These are phyloP conservation scores for Centaurea solstitialis DNA, from an alignment of 129 eudicot genomes.

Conservation along the genomic window DNA sequence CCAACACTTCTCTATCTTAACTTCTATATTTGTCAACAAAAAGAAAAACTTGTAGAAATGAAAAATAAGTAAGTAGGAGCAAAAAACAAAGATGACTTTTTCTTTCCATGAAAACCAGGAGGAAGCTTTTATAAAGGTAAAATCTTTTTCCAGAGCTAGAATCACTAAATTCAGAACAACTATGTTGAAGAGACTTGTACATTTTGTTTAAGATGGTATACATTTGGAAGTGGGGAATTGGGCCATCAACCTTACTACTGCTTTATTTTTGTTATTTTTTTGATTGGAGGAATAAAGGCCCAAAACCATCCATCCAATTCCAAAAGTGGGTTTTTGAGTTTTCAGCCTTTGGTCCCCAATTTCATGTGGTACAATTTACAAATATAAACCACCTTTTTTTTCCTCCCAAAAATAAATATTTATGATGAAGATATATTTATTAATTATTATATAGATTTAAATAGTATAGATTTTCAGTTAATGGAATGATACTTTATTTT, in stretches of 20 bases:
- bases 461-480: no score
- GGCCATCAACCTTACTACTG: constrained; percentile 26
- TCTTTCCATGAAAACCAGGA: constrained; percentile 55
- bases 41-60: not conserved
- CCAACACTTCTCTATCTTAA: no score
- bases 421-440: no score
- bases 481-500: no score
- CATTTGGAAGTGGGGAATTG: not conserved
- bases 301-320: constrained; percentile 33
- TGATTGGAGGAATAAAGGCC: constrained; percentile 12
- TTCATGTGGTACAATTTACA: not conserved
- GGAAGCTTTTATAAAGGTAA: constrained; percentile 20
- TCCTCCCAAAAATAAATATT: no score
- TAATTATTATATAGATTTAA: no score
- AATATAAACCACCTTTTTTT: no score
- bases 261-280: not conserved
- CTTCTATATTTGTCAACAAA: not conserved
- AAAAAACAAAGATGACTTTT: constrained; percentile 34
- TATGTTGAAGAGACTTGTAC: not conserved
- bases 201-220: not conserved
- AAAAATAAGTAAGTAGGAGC: constrained; percentile 14
- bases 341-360: constrained; percentile 8
- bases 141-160: constrained; percentile 12
- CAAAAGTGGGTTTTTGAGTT: constrained; percentile 17
- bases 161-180: not conserved